phyloP scores from a whole-genome alignment of 2,329 filamentous ascomycete genomes.

The Alternaria burnsii region DNA sequence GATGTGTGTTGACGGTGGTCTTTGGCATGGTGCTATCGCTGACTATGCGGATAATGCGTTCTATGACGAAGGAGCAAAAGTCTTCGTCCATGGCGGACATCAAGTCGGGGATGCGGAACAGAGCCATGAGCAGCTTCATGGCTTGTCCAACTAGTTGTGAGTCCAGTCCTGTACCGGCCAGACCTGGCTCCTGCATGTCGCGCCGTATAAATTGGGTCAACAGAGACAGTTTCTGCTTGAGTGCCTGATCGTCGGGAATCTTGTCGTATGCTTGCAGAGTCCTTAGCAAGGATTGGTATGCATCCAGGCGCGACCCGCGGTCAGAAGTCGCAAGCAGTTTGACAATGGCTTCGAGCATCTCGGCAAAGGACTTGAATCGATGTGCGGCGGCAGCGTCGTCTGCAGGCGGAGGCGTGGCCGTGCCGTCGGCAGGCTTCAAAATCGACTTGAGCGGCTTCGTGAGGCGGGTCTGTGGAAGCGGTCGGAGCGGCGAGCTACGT shows the following conservation, averaged over 20 bases:
- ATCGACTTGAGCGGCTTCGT: slow-evolving; percentile 75
- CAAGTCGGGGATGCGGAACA: slow-evolving; percentile 78
- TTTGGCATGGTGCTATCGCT: slow-evolving; percentile 76
- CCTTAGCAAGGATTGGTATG: slow-evolving; percentile 81
- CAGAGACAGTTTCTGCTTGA: slow-evolving; percentile 75
- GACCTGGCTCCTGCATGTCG: slow-evolving; percentile 73
- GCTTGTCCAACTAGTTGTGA: slow-evolving; percentile 78
- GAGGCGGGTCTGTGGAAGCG: slow-evolving; percentile 60
- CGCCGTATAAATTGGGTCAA: slow-evolving; percentile 84
- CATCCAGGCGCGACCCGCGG: slow-evolving; percentile 78
- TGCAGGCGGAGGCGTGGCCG: slow-evolving; percentile 46
- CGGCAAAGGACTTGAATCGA: slow-evolving; percentile 68
- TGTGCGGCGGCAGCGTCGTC: slow-evolving; percentile 54
- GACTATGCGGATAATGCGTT: slow-evolving; percentile 79
- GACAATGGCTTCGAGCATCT: slow-evolving; percentile 85
- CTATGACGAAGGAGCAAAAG: slow-evolving; percentile 80
- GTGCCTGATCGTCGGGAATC: slow-evolving; percentile 62
- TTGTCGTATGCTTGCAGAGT: slow-evolving; percentile 84
- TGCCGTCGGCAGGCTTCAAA: slow-evolving; percentile 72
- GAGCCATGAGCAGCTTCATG: slow-evolving; percentile 77
- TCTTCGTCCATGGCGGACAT: slow-evolving; percentile 76
- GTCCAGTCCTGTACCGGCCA: slow-evolving; percentile 65
- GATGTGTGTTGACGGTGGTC: slow-evolving; percentile 77
- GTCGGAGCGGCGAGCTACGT: slow-evolving; percentile 56
- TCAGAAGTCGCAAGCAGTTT: slow-evolving; percentile 81